These are phyloP conservation scores for Xylaria sp. DNA, from an alignment of 2,329 filamentous ascomycete species.

Conservation along the genomic window DNA sequence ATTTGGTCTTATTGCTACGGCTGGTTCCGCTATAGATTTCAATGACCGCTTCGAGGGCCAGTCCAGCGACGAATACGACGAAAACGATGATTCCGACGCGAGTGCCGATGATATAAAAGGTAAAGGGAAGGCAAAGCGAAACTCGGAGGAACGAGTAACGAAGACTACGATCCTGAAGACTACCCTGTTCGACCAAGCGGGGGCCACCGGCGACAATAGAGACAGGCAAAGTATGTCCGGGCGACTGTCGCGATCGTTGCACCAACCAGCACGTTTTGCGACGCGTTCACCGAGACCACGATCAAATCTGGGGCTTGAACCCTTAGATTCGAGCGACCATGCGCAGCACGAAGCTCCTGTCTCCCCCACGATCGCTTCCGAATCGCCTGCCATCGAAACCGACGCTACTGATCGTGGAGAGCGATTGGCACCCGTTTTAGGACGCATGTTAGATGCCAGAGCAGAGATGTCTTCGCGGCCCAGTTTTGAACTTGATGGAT, in stretches of 20 bases:
- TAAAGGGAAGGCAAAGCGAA: constrained; percentile 18
- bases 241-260: constrained; percentile 60
- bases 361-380: constrained; percentile 10
- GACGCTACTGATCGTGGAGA: constrained; percentile 34
- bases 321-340: constrained; percentile 32
- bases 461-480: constrained; percentile 57
- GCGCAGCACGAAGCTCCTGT: constrained; percentile 19
- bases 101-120: constrained; percentile 7
- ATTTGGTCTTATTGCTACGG: constrained; percentile 86
- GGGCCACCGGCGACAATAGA: constrained; percentile 33
- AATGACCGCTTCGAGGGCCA: constrained; percentile 72
- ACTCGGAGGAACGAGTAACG: constrained; percentile 28
- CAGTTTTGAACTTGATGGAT: constrained; percentile 50
- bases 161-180: constrained; percentile 33
- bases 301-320: constrained; percentile 37
- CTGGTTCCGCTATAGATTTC: constrained; percentile 77
- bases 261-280: constrained; percentile 48
- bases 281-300: constrained; percentile 38
- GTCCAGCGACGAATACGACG: constrained; percentile 74
- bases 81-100: constrained; percentile 31
- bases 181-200: constrained; percentile 34
- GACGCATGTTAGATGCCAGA: constrained; percentile 68
- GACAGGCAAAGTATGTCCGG: constrained; percentile 59
- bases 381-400: constrained; percentile 28
- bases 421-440: constrained; percentile 65